Percentiles rank a stretch among this genome's conserved stretches.
Evolutionary conservation across 2,329 filamentous ascomycete species (phyloP).

Genomic region (Penicillium fuscoglaucum): DNA sequence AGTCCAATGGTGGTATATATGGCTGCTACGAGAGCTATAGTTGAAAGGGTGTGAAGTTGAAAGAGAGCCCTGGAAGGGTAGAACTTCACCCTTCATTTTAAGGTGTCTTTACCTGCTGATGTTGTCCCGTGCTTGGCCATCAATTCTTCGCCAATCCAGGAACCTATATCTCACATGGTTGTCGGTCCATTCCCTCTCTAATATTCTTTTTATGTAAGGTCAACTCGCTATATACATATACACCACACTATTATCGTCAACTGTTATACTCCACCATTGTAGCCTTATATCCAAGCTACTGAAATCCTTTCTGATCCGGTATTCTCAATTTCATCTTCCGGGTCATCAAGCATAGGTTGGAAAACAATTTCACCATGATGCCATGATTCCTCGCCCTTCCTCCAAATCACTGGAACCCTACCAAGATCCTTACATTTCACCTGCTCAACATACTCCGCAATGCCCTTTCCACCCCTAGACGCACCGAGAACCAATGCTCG

Average conservation of each 20-base stretch:
- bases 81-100: not conserved
- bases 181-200: not conserved
- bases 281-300: not conserved
- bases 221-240: not conserved
- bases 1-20: too few relatives aligned
- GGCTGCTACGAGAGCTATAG: not conserved
- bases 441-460: conserved; percentile 3
- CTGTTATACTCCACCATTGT: not conserved
- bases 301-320: not conserved
- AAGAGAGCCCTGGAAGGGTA: not conserved
- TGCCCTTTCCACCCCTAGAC: conserved; percentile 1
- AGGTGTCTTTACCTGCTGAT: too few relatives aligned
- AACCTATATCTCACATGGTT: too few relatives aligned
- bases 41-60: not conserved
- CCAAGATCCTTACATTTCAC: not conserved
- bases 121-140: too few relatives aligned
- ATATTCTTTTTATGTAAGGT: not conserved
- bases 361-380: conserved; percentile 5
- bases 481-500: conserved; percentile 3
- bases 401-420: conserved; percentile 1
- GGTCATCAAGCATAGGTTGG: not conserved
- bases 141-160: too few relatives aligned
- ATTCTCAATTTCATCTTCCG: not conserved
- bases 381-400: not conserved
- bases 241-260: not conserved